Evolutionary conservation across 2,329 filamentous ascomycete genomes (phyloP).

Genomic region (Venturia nashicola): DNA sequence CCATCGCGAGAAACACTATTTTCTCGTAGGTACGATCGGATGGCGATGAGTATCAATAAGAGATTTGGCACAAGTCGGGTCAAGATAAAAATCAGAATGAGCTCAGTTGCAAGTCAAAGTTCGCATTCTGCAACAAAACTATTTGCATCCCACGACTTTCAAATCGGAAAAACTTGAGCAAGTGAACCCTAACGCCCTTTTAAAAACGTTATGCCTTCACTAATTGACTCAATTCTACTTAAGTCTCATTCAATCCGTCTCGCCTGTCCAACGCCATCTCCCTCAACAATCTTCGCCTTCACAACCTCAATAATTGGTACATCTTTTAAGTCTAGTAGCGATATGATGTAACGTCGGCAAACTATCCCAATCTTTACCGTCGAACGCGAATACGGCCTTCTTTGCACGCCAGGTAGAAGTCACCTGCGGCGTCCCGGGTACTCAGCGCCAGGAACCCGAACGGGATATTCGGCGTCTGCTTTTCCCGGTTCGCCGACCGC

Average conservation of each 20-base stretch:
- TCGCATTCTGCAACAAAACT: too few species aligned
- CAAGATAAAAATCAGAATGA: too few species aligned
- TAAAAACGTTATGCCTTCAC: too few species aligned
- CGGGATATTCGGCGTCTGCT: constrained; percentile 43
- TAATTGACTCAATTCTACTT: too few species aligned
- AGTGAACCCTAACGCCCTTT: too few species aligned
- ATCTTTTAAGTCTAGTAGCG: constrained; percentile 35
- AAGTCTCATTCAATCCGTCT: background rate
- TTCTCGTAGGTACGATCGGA: too few species aligned
- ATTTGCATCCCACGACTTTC: too few species aligned
- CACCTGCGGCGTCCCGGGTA: constrained; percentile 23
- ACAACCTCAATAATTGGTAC: constrained; percentile 46
- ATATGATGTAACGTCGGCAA: constrained; percentile 52
- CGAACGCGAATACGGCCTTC: constrained; percentile 35
- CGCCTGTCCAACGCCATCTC: constrained; percentile 29
- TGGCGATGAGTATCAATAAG: too few species aligned
- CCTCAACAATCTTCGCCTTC: constrained; percentile 43
- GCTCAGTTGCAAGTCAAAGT: too few species aligned
- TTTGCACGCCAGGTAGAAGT: constrained; percentile 24
- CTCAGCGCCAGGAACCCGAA: constrained; percentile 25
- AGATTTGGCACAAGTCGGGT: too few species aligned
- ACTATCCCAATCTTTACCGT: constrained; percentile 38
- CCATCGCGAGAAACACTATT: too few species aligned
- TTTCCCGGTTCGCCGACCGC: constrained; percentile 33
- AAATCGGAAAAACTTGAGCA: too few species aligned